Evolutionary conservation across 1,284 basidiomycete genomes (phyloP).

Genomic region (Rhodotorula sp.): DNA sequence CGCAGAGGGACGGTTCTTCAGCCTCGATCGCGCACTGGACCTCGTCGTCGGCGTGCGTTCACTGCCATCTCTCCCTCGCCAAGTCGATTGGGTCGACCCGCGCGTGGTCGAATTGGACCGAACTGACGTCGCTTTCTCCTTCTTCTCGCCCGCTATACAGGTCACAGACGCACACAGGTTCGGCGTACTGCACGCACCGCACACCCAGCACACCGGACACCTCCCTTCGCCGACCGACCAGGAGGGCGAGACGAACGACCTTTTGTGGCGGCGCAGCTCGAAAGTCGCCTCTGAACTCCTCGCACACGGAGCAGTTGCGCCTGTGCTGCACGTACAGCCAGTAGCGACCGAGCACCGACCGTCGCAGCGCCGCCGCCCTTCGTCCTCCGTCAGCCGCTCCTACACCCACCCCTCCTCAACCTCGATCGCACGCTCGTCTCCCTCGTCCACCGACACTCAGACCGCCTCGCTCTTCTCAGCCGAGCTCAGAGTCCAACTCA

Average conservation of each 20-base stretch:
- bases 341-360: neutral
- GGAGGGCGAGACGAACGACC: neutral
- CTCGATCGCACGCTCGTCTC: neutral
- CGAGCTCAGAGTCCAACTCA: constrained; percentile 8
- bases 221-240: neutral
- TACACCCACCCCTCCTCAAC: constrained; percentile 23
- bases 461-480: neutral
- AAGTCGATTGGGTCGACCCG: neutral
- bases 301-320: constrained; percentile 18
- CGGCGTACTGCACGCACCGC: constrained; percentile 21
- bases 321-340: neutral
- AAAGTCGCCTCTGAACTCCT: constrained; percentile 6
- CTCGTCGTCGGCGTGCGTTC: constrained; percentile 30
- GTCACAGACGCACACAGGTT: constrained; percentile 36
- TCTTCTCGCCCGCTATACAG: constrained; percentile 9
- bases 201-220: neutral
- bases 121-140: neutral
- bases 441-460: neutral
- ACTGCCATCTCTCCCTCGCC: neutral
- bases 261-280: constrained; percentile 16
- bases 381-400: constrained; percentile 16
- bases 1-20: constrained; percentile 24
- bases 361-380: neutral
- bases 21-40: constrained; percentile 28
- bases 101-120: too few species aligned